Evolutionary conservation across 805 yeast species (phyloP), one percentile per base, ranked within the genome.

Genomic region (Kodamaea sagamina): DNA sequence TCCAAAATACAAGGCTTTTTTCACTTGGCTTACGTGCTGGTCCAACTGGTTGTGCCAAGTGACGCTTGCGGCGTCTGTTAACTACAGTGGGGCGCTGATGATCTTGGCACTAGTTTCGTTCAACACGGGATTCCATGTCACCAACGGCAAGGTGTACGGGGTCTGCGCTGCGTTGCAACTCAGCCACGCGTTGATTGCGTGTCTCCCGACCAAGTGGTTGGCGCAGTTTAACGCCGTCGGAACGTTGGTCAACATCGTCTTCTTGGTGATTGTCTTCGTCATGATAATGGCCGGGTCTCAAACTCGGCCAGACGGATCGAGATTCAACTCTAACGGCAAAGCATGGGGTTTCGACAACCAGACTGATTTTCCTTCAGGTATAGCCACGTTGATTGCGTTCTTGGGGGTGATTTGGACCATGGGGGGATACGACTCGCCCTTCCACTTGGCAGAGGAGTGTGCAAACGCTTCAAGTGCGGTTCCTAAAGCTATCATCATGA

Each of bases 361-460:
- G 47, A 79, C 86, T 7, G 84, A 79, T n/a, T 82, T 77, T 71
- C 82, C 84, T 11, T 67, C 70, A 39, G 86, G 86, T 42, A 68
- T 81, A 39, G 74, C 82, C 16, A 67, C 79, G 52, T 60, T 82
- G 46, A 69, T 78, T 71, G 68, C 79, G 8, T 79, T 79, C 59
- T 58, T 78, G 55, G 81, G 84, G 10, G 82, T 75, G 19, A 77
- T 79, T 46, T 80, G 84, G 84, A 78, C 84, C 21, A 82, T 84
- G 87, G 75, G 84, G 31, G 89, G 88, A 15, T 84, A 81, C 55
- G 89, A 84, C 55, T 79, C 86, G 13, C 86, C 89, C 0, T 84
- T 83, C 67, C 89, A 84, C 53, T 66, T 84, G 47, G 74, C 86
- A n/a, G 90, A 83, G 62, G 89, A 84, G 55, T 78, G 84, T 50